Percentiles rank a stretch among this genome's conserved stretches.
Evolutionary conservation across 2,329 filamentous ascomycete genomes (phyloP).

Genomic region (Talaromyces sp.): DNA sequence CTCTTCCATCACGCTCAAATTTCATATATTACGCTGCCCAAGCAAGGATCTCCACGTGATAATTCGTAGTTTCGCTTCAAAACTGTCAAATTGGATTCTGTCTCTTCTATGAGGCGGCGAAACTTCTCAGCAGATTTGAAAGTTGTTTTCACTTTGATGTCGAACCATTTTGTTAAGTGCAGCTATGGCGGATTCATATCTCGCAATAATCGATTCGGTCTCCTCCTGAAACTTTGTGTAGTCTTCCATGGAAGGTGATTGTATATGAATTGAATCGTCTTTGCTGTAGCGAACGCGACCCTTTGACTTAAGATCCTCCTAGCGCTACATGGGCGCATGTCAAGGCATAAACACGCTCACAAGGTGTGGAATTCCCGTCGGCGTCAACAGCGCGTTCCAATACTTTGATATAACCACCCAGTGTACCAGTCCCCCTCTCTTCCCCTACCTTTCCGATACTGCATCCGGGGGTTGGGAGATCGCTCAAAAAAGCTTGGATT

Average conservation of each 20-base stretch:
- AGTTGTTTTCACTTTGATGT: neutral
- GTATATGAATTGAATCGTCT: constrained; percentile 1
- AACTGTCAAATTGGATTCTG: neutral
- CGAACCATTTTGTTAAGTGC: neutral
- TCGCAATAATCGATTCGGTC: neutral
- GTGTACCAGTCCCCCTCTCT: neutral
- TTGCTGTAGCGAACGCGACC: neutral
- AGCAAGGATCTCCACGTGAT: neutral
- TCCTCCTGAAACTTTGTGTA: neutral
- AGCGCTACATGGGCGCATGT: constrained; percentile 12
- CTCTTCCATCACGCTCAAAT: too few species aligned
- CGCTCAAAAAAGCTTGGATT: neutral
- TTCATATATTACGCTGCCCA: constrained; percentile 8
- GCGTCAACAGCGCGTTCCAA: neutral
- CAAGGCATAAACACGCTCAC: neutral
- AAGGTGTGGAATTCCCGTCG: neutral
- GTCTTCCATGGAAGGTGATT: constrained; percentile 6
- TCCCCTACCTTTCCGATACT: neutral
- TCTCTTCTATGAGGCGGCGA: neutral
- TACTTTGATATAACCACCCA: constrained; percentile 10
- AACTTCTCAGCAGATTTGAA: neutral
- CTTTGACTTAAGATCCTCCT: neutral
- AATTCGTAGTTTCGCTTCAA: neutral
- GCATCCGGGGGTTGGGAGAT: neutral
- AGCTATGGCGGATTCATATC: neutral